phyloP scores from a whole-genome alignment of 441 rosid species.

The Erodium texanum region DNA sequence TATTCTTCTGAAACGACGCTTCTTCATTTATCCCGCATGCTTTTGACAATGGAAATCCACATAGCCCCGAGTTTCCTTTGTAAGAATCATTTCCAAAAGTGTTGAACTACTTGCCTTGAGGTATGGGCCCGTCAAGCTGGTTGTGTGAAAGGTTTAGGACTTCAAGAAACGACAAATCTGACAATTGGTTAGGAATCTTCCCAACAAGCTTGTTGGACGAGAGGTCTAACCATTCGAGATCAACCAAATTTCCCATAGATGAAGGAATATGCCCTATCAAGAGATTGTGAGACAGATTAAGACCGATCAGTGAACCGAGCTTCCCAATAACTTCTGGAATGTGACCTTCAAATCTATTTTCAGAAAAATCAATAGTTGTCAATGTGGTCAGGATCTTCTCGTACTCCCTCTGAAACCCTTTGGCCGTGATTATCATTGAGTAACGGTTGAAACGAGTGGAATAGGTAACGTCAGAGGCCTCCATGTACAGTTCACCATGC shows the following conservation, averaged over 20 bases:
- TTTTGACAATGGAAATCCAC: constrained; percentile 18
- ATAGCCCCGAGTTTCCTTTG: constrained; percentile 12
- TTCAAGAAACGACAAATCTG: constrained; percentile 14
- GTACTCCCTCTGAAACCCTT: not conserved
- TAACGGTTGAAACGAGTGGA: not conserved
- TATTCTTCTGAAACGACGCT: not conserved
- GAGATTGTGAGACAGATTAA: constrained; percentile 24
- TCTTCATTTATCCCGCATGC: not conserved
- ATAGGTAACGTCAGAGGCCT: not conserved
- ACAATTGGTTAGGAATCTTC: constrained; percentile 18
- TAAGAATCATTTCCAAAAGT: constrained; percentile 12
- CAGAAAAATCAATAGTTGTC: not conserved
- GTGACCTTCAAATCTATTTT: constrained; percentile 9
- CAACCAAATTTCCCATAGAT: constrained; percentile 15
- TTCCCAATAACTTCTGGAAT: constrained; percentile 17
- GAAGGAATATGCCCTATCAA: constrained; percentile 21
- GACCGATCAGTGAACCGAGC: constrained; percentile 14
- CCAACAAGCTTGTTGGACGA: constrained; percentile 8
- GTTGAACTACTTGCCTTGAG: constrained; percentile 16
- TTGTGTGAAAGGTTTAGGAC: constrained; percentile 18
- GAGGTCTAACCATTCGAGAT: constrained; percentile 11
- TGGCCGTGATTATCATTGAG: not conserved
- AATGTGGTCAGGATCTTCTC: not conserved
- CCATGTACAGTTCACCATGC: not conserved
- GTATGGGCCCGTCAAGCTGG: constrained; percentile 17